Conservation (phyloP, 495 filamentous ascomycete genomes). For the Talaromyces stipitatus region DNA sequence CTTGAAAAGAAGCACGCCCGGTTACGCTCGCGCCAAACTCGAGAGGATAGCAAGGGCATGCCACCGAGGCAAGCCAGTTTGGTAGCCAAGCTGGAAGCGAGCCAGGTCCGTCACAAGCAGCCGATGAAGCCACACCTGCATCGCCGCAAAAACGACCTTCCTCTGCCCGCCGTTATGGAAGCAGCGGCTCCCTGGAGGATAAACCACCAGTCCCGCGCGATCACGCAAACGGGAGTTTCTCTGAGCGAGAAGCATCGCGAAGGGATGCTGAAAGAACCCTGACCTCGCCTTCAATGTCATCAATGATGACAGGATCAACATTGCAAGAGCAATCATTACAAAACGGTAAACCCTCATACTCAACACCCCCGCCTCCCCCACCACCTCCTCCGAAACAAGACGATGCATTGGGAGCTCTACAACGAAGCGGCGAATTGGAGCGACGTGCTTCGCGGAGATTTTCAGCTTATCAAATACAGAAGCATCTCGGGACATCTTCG, state of each 20-base stretch:
- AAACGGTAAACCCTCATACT: slow-evolving; percentile 40
- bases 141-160: slow-evolving; percentile 29
- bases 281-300: slow-evolving; percentile 28
- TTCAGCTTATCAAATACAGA: slow-evolving; percentile 91
- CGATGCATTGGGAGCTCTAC: slow-evolving; percentile 84
- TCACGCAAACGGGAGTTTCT: slow-evolving; percentile 22
- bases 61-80: slow-evolving; percentile 55
- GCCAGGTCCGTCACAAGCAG: slow-evolving; percentile 49
- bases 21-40: slow-evolving; percentile 69
- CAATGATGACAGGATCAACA: slow-evolving; percentile 57
- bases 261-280: slow-evolving; percentile 42
- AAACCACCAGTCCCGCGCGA: slow-evolving; percentile 34
- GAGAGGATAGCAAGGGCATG: slow-evolving; percentile 49
- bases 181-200: slow-evolving; percentile 41
- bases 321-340: slow-evolving; percentile 65
- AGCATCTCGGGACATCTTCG: slow-evolving; percentile 73
- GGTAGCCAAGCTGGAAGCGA: slow-evolving; percentile 54
- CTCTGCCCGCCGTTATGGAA: slow-evolving; percentile 41
- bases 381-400: slow-evolving; percentile 75
- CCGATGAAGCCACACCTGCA: slow-evolving; percentile 46
- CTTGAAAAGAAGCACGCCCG: slow-evolving; percentile 93
- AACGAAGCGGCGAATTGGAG: slow-evolving; percentile 87
- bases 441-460: slow-evolving; percentile 87
- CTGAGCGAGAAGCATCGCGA: slow-evolving; percentile 37
- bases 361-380: slow-evolving; percentile 54